phyloP scores from a whole-genome alignment of 495 filamentous ascomycete genomes.

The Talaromyces wortmannii region DNA sequence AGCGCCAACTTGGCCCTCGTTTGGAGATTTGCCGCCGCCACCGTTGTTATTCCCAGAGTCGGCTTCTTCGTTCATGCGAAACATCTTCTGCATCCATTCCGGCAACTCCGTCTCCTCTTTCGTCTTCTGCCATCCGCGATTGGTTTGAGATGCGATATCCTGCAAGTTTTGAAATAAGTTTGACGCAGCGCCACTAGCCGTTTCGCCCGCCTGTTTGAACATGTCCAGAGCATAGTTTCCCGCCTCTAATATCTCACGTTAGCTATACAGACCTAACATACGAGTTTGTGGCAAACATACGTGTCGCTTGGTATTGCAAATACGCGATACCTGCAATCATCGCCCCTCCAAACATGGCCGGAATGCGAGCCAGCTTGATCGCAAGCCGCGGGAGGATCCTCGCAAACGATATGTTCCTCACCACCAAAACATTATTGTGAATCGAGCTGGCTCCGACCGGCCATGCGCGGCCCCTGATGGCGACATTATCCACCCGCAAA shows the following conservation, averaged over 20 bases:
- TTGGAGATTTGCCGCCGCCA: conserved; percentile 47
- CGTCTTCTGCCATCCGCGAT: conserved; percentile 74
- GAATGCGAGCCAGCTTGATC: conserved; percentile 77
- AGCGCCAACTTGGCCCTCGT: conserved; percentile 53
- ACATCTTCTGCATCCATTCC: conserved; percentile 77
- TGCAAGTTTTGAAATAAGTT: conserved; percentile 61
- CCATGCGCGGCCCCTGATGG: conserved; percentile 60
- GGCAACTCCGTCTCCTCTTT: conserved; percentile 71
- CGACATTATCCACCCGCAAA: conserved; percentile 56
- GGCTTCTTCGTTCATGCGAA: conserved; percentile 50
- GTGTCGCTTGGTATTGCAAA: conserved; percentile 91
- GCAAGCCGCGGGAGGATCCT: conserved; percentile 83
- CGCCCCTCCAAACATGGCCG: conserved; percentile 84
- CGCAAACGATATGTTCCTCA: conserved; percentile 79
- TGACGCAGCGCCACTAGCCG: conserved; percentile 57
- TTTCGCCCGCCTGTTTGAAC: conserved; percentile 63
- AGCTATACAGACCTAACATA: conserved; percentile 10
- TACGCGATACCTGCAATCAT: conserved; percentile 84
- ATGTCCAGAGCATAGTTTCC: conserved; percentile 82
- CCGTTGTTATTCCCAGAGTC: conserved; percentile 28
- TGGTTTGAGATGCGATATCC: conserved; percentile 70
- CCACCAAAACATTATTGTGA: conserved; percentile 75
- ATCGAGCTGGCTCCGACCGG: conserved; percentile 67
- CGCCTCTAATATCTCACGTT: conserved; percentile 52
- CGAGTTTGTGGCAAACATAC: conserved; percentile 42